Evolutionary conservation across 306 rosid genomes (phyloP), one percentile per base, ranked within the genome.

Genomic region (Sphenostylis stenocarpa): DNA sequence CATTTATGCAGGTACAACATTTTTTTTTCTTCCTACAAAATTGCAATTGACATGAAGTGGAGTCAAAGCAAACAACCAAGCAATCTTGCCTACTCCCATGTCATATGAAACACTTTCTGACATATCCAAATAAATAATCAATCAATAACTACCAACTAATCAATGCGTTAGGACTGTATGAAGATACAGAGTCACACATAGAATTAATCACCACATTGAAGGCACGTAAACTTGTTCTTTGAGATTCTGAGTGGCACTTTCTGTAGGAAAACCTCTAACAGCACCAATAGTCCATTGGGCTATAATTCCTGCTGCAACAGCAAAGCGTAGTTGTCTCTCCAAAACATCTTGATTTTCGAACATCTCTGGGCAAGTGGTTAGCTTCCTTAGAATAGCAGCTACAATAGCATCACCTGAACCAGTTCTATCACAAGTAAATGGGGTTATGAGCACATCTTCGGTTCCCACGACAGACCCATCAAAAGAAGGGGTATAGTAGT

Each of bases 351-450:
- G 86, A 66, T 88, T 44, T 81, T 89, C 93, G 19, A 82, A 87
- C 97, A 96, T 92, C 80, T 92, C 96, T 0, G 93, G 96, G 81
- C 83, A 77, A 21, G 94, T 86, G 23, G 98, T 96, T 60, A 92
- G 81, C 81, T 96, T 96, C 81, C 99, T 89, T 68, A 92, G 47
- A 60, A 96, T 89, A 15, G 81, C 99, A 61, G 98, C 99, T 55
- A 96, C 99, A 63, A 96, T 77, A 1, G 99, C 99, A 53, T 96
- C 99, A 2, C 99, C 97, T 3, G 99, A 92, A n/a, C 98, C 98
- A 8, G 97, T 96, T 70, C 99, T 86, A 76, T 92, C 99, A 19
- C 97, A 96, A 2, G 99, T 96, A 84, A 79, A 91, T 1, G 99
- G 99, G 43, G 98, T 92, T 80, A 96, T 84, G 66, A 96, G 96